Evolutionary conservation across 2,329 filamentous ascomycete species (phyloP).

Genomic region (Fusarium sp.): DNA sequence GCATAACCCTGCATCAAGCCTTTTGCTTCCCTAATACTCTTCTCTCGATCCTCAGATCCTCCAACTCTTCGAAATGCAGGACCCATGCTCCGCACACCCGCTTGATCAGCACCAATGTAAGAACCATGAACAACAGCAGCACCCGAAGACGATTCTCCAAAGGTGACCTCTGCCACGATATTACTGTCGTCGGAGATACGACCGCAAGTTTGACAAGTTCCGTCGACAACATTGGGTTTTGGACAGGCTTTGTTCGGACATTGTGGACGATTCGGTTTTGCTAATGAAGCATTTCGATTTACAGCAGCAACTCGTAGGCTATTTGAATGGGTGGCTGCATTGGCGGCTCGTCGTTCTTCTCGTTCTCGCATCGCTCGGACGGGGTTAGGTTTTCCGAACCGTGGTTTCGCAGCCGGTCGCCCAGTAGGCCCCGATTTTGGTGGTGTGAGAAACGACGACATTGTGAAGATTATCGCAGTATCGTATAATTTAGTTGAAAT

Average conservation of each 20-base stretch:
- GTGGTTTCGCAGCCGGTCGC: slow-evolving; percentile 49
- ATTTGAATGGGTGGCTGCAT: slow-evolving; percentile 39
- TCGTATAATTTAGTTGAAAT: not conserved
- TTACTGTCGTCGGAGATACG: slow-evolving; percentile 85
- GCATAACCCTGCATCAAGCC: slow-evolving; percentile 71
- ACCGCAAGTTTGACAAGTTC: slow-evolving; percentile 85
- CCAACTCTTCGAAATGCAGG: slow-evolving; percentile 70
- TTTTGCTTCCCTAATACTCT: slow-evolving; percentile 67
- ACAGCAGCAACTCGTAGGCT: slow-evolving; percentile 45
- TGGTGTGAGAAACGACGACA: slow-evolving; percentile 60
- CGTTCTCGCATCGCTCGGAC: slow-evolving; percentile 63
- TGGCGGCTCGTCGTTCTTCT: slow-evolving; percentile 56
- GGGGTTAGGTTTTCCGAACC: slow-evolving; percentile 57
- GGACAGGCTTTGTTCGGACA: slow-evolving; percentile 70
- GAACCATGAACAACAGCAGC: slow-evolving; percentile 92
- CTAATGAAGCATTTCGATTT: slow-evolving; percentile 46
- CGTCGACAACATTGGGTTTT: slow-evolving; percentile 70
- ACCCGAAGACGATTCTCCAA: slow-evolving; percentile 86
- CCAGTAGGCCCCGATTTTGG: slow-evolving; percentile 47
- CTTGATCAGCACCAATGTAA: slow-evolving; percentile 86
- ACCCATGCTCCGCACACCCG: slow-evolving; percentile 75
- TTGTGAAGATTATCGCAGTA: slow-evolving; percentile 39
- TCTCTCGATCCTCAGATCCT: slow-evolving; percentile 67
- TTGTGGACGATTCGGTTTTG: slow-evolving; percentile 51
- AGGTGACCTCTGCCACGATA: slow-evolving; percentile 91